These are phyloP conservation scores for Chlamydomonas applanata DNA, from an alignment of 139 green algal species.

Conservation along the genomic window DNA sequence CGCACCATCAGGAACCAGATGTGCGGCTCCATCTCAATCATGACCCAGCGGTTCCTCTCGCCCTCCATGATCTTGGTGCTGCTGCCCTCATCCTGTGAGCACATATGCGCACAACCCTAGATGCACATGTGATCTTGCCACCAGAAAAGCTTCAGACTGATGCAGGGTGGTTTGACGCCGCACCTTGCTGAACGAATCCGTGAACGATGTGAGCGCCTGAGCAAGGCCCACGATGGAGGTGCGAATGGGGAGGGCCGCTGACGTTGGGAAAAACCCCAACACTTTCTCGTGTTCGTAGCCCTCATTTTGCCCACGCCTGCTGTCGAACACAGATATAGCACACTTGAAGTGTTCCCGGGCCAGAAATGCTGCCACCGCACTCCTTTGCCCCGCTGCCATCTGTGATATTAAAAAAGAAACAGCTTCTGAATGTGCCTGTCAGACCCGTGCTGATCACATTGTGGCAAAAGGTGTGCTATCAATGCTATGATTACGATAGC, in stretches of 20 bases:
- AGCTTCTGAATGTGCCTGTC: too few species aligned
- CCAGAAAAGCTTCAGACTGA: too few species aligned
- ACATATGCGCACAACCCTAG: too few species aligned
- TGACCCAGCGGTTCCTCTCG: conserved; percentile 26
- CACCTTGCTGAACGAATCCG: conserved; percentile 4
- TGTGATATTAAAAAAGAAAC: too few species aligned
- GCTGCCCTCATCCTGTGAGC: conserved; percentile 14
- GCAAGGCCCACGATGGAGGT: conserved; percentile 26
- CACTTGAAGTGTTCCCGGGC: conserved; percentile 3
- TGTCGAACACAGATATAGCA: conserved; percentile 15
- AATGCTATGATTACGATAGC: too few species aligned
- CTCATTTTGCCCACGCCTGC: conserved; percentile 14
- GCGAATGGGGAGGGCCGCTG: neutral
- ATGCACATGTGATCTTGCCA: too few species aligned
- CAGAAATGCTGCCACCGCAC: neutral
- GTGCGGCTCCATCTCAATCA: conserved; percentile 16
- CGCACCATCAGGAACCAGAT: conserved; percentile 18
- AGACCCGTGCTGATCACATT: too few species aligned
- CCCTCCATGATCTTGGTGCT: conserved; percentile 17
- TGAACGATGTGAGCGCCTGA: conserved; percentile 22
- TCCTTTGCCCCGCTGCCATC: too few species aligned
- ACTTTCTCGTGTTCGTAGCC: conserved; percentile 29
- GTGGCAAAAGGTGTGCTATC: too few species aligned
- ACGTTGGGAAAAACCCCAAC: conserved; percentile 24
- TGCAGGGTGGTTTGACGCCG: neutral